These are phyloP conservation scores for Chalciporus sphaerocephalus DNA, from an alignment of 768 basidiomycete species.

Conservation along the genomic window DNA sequence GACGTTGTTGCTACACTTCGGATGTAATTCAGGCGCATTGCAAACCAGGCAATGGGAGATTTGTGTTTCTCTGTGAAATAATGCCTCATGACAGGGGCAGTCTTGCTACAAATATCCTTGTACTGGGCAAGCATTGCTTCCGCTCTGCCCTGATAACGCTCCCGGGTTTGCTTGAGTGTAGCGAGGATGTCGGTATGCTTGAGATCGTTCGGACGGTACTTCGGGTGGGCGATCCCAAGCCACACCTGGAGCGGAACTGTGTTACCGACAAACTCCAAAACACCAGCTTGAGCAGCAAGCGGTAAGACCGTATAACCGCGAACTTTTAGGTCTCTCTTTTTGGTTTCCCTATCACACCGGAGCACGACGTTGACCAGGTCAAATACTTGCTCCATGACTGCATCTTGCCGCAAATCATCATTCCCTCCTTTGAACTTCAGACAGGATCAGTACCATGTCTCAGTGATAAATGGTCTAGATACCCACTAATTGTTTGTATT, in stretches of 20 bases:
- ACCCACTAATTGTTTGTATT: slow-evolving; percentile 78
- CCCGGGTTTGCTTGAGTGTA: slow-evolving; percentile 32
- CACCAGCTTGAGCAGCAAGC: slow-evolving; percentile 70
- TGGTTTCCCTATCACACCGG: slow-evolving; percentile 67
- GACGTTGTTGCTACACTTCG: slow-evolving; percentile 92
- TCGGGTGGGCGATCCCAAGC: slow-evolving; percentile 58
- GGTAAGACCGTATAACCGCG: slow-evolving; percentile 90
- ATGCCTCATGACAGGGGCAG: slow-evolving; percentile 88
- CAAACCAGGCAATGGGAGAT: slow-evolving; percentile 86
- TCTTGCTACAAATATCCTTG: slow-evolving; percentile 38
- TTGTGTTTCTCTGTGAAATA: slow-evolving; percentile 91
- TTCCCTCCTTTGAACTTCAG: slow-evolving; percentile 84
- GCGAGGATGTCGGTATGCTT: slow-evolving; percentile 28
- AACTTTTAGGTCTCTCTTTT: slow-evolving; percentile 64
- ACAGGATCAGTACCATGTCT: slow-evolving; percentile 1
- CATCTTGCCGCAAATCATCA: slow-evolving; percentile 95
- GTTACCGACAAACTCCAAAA: slow-evolving; percentile 87
- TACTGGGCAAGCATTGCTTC: slow-evolving; percentile 36
- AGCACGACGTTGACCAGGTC: slow-evolving; percentile 81
- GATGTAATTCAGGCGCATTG: slow-evolving; percentile 83
- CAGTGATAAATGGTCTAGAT: not conserved
- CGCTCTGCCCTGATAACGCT: slow-evolving; percentile 26
- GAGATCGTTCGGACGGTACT: slow-evolving; percentile 64
- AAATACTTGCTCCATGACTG: slow-evolving; percentile 99
- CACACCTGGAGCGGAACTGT: slow-evolving; percentile 62